Conservation (phyloP, 805 yeast genomes). For the Nakazawaea anatomiae region DNA sequence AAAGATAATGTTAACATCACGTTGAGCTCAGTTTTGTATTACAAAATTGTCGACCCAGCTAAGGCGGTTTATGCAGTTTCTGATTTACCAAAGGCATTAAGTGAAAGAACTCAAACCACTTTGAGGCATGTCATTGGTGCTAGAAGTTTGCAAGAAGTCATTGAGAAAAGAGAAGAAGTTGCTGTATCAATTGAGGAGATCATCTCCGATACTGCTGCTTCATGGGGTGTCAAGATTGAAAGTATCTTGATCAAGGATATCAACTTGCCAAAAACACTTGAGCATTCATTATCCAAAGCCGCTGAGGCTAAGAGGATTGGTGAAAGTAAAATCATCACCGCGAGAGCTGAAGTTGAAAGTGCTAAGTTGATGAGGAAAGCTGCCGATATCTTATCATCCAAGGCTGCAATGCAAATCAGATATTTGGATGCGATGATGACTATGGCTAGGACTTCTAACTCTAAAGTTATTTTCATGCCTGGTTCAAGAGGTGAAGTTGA, state of each 20-base stretch:
- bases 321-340: slow-evolving; percentile 69
- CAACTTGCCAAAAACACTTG: slow-evolving; percentile 46
- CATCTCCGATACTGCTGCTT: slow-evolving; percentile 54
- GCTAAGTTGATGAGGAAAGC: slow-evolving; percentile 76
- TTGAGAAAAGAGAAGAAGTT: slow-evolving; percentile 66
- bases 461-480: slow-evolving; percentile 77
- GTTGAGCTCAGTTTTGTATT: slow-evolving; percentile 63
- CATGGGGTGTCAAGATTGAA: slow-evolving; percentile 70
- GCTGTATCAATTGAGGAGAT: slow-evolving; percentile 59
- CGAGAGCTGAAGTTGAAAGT: slow-evolving; percentile 69
- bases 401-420: slow-evolving; percentile 74
- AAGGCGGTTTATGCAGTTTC: slow-evolving; percentile 55
- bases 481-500: slow-evolving; percentile 33
- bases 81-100: slow-evolving; percentile 47
- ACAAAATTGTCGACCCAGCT: slow-evolving; percentile 62
- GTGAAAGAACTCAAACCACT: slow-evolving; percentile 68
- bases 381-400: slow-evolving; percentile 67
- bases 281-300: slow-evolving; percentile 61
- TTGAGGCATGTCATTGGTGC: slow-evolving; percentile 68
- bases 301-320: slow-evolving; percentile 74
- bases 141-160: slow-evolving; percentile 60
- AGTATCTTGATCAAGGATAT: slow-evolving; percentile 65
- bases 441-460: slow-evolving; percentile 56
- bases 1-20: slow-evolving; percentile 58
- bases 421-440: slow-evolving; percentile 74